phyloP scores from a whole-genome alignment of 2,329 filamentous ascomycete species.

The Geosmithia putterillii region DNA sequence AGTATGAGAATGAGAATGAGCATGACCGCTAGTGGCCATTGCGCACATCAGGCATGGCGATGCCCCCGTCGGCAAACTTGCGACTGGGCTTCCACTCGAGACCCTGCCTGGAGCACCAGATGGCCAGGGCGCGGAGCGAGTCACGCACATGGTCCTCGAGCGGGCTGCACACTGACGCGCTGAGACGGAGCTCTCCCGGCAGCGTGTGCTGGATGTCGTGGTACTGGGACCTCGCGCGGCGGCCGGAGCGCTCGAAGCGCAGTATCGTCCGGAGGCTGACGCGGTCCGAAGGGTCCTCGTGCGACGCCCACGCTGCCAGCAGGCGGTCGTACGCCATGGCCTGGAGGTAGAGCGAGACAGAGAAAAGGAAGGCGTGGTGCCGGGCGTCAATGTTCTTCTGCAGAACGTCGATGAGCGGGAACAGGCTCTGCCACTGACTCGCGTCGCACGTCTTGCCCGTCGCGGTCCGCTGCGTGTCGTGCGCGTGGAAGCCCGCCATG shows the following conservation, averaged over 20 bases:
- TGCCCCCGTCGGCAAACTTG: too few relatives aligned
- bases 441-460: slow-evolving; percentile 29
- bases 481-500: slow-evolving; percentile 38
- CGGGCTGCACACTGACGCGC: too few relatives aligned
- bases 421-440: slow-evolving; percentile 27
- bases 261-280: slow-evolving; percentile 18
- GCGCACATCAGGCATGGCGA: too few relatives aligned
- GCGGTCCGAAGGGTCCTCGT: neutral
- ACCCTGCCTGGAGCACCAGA: too few relatives aligned
- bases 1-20: too few relatives aligned
- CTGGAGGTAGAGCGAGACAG: slow-evolving; percentile 30
- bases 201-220: neutral
- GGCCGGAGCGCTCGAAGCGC: neutral
- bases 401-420: slow-evolving; percentile 29
- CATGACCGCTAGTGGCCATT: too few relatives aligned
- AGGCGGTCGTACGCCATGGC: slow-evolving; percentile 26
- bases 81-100: too few relatives aligned
- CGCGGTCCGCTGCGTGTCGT: slow-evolving; percentile 30
- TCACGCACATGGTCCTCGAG: too few relatives aligned
- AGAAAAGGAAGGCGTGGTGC: slow-evolving; percentile 25
- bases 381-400: slow-evolving; percentile 19
- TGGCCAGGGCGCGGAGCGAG: too few relatives aligned
- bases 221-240: slow-evolving; percentile 2
- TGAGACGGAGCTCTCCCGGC: too few relatives aligned
- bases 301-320: neutral